These are phyloP conservation scores for Epichloe sp. DNA, from an alignment of 2,329 filamentous ascomycete genomes.

Conservation along the genomic window DNA sequence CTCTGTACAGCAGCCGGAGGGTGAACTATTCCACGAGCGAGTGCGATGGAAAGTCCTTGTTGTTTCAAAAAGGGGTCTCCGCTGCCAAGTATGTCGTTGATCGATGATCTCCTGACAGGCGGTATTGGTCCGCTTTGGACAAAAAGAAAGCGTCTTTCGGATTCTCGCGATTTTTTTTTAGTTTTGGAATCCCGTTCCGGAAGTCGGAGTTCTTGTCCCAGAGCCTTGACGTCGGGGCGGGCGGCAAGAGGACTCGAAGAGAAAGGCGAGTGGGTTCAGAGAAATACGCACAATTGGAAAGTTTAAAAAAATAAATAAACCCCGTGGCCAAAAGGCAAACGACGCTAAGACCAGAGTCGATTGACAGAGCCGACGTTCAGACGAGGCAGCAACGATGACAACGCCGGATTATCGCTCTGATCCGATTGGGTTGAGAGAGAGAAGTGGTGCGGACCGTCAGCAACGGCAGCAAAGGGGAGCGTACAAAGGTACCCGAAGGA, in stretches of 20 bases:
- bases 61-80: not conserved
- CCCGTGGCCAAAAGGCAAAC: not conserved
- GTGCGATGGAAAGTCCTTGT: not conserved
- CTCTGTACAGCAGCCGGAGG: not conserved
- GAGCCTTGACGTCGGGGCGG: not conserved
- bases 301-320: not conserved
- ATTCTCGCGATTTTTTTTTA: not conserved
- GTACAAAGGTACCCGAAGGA: not conserved
- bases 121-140: not conserved
- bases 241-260: not conserved
- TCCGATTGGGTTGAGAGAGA: conserved; percentile 2
- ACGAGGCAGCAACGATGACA: not conserved
- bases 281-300: not conserved
- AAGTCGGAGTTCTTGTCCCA: not conserved
- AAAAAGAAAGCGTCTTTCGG: not conserved
- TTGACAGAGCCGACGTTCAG: not conserved
- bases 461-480: conserved; percentile 1
- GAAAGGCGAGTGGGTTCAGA: not conserved
- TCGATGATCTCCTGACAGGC: not conserved
- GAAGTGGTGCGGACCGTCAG: not conserved
- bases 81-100: not conserved
- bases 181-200: not conserved
- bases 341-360: not conserved
- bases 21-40: not conserved
- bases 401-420: conserved; percentile 1